A percentile compares a stretch with the other conserved stretches of the same genome.
Conservation (phyloP, 2,329 filamentous ascomycete genomes). For the Orbilia oligospora region DNA sequence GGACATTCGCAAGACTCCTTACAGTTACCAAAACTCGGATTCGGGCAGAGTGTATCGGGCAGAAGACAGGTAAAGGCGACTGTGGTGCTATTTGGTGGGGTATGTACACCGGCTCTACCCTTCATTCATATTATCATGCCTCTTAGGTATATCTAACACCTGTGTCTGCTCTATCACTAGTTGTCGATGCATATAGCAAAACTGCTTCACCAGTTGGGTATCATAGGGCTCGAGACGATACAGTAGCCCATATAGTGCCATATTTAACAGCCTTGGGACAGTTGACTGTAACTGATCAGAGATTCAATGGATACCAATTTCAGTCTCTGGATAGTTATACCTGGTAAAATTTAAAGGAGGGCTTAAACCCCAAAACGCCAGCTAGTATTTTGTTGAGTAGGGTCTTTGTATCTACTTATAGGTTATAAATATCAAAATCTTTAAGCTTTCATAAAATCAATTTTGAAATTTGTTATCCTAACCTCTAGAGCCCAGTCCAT, state of each 20-base stretch:
- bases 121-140: background rate
- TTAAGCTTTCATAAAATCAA: too few species aligned
- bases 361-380: background rate
- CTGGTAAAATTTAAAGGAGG: background rate
- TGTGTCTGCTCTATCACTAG: background rate
- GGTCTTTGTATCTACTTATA: too few species aligned
- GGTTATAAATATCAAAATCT: too few species aligned
- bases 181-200: background rate
- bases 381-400: too few species aligned
- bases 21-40: background rate
- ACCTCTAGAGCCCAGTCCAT: too few species aligned
- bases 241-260: background rate
- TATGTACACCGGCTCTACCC: background rate
- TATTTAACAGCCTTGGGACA: background rate
- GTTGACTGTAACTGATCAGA: background rate
- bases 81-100: constrained; percentile 4
- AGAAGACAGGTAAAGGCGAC: background rate
- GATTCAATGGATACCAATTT: background rate
- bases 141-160: background rate
- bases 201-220: background rate
- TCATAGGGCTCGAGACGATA: background rate
- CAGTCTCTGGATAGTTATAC: background rate
- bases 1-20: background rate
- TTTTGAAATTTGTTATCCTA: too few species aligned
- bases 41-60: background rate